Evolutionary conservation across 768 basidiomycete genomes (phyloP).

Genomic region (Coprinellus aureogranulatus): DNA sequence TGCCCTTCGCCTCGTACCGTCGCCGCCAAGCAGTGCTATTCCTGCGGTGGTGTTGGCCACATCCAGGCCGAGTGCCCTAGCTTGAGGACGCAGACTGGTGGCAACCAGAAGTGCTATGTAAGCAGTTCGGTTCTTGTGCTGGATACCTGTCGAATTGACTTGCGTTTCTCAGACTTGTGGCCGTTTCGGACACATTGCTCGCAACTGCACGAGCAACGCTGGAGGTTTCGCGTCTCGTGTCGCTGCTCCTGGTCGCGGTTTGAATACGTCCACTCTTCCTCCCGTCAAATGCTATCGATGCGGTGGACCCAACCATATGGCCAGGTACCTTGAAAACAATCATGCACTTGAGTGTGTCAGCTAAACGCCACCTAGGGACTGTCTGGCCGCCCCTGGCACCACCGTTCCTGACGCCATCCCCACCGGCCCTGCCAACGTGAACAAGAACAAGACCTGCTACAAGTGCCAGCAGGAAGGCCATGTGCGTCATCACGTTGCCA

Average conservation of each 20-base stretch:
- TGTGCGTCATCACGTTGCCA: slow-evolving; percentile 43
- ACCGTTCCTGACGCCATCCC: slow-evolving; percentile 44
- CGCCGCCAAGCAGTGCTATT: slow-evolving; percentile 88
- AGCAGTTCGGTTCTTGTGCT: slow-evolving; percentile 22
- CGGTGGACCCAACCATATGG: slow-evolving; percentile 86
- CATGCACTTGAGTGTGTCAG: background rate
- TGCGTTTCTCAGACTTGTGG: slow-evolving; percentile 62
- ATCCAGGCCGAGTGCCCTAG: slow-evolving; percentile 86
- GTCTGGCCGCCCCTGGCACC: slow-evolving; percentile 70
- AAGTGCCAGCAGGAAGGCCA: slow-evolving; percentile 88
- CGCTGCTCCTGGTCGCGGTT: slow-evolving; percentile 69
- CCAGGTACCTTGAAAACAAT: slow-evolving; percentile 48
- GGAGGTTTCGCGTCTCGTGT: slow-evolving; percentile 62
- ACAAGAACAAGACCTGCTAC: slow-evolving; percentile 80
- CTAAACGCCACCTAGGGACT: slow-evolving; percentile 53
- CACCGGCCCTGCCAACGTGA: slow-evolving; percentile 41
- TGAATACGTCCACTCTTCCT: slow-evolving; percentile 75
- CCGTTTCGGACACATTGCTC: slow-evolving; percentile 80
- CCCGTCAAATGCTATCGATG: slow-evolving; percentile 89
- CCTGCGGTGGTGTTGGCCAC: slow-evolving; percentile 89
- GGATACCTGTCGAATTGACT: background rate
- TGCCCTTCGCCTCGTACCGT: slow-evolving; percentile 83
- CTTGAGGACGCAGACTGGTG: slow-evolving; percentile 57
- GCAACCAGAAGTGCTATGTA: slow-evolving; percentile 83
- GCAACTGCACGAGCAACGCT: slow-evolving; percentile 56